These are phyloP conservation scores for Pisolithus thermaeus DNA, from an alignment of 1,284 basidiomycete species.

Conservation along the genomic window DNA sequence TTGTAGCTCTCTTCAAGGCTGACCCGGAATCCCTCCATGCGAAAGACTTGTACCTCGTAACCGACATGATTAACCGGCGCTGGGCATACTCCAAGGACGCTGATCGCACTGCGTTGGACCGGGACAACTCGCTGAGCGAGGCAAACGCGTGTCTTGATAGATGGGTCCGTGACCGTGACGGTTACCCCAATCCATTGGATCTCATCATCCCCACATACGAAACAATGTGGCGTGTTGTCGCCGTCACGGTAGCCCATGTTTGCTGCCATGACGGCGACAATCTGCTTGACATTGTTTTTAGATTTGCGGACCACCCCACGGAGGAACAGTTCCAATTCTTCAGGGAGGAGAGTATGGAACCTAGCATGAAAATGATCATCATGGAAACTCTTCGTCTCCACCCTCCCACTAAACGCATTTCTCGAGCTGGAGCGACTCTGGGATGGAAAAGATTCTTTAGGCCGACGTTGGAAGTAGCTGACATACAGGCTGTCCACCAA, in stretches of 20 bases:
- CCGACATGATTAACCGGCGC: constrained; percentile 37
- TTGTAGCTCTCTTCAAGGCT: constrained; percentile 35
- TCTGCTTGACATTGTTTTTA: constrained; percentile 22
- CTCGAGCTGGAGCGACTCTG: constrained; percentile 21
- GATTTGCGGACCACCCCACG: constrained; percentile 32
- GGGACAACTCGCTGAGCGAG: constrained; percentile 16
- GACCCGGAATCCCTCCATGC: constrained; percentile 27
- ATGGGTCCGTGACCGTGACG: constrained; percentile 32
- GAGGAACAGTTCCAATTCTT: constrained; percentile 26
- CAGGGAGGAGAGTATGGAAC: constrained; percentile 10
- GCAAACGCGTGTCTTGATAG: constrained; percentile 27
- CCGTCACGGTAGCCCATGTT: constrained; percentile 33
- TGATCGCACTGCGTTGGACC: constrained; percentile 3
- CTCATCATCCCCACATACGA: constrained; percentile 55
- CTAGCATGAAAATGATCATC: constrained; percentile 38
- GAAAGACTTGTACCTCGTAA: constrained; percentile 33
- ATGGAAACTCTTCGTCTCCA: constrained; percentile 48
- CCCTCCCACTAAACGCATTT: constrained; percentile 49
- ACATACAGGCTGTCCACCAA: constrained; percentile 39
- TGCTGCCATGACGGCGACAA: constrained; percentile 21
- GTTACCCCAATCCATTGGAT: constrained; percentile 42
- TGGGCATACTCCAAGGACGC: constrained; percentile 30
- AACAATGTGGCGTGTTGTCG: constrained; percentile 57
- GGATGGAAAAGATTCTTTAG: constrained; percentile 13
- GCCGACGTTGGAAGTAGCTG: constrained; percentile 29